phyloP scores from a whole-genome alignment of 441 rosid genomes.

The Cnidoscolus chayamansa region DNA sequence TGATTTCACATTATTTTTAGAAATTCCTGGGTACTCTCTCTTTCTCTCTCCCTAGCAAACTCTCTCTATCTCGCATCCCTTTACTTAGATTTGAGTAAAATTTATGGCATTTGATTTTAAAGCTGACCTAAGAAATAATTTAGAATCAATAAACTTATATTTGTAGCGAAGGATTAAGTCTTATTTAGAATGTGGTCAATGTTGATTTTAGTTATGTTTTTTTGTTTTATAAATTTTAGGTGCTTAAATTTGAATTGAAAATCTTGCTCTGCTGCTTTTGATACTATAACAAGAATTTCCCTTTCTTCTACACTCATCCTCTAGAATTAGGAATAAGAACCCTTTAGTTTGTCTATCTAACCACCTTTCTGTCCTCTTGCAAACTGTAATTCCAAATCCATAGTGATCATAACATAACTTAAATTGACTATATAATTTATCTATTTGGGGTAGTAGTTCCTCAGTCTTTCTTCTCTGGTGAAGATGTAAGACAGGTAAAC shows the following conservation, averaged over 20 bases:
- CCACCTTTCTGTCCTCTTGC: background rate
- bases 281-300: background rate
- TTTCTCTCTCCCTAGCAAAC: background rate
- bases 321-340: background rate
- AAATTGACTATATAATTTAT: background rate
- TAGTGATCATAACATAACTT: background rate
- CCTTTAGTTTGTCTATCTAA: background rate
- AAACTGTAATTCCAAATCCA: too few relatives aligned
- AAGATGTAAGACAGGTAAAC: constrained; percentile 93
- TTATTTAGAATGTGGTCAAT: background rate
- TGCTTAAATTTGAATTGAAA: background rate
- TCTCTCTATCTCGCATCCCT: background rate
- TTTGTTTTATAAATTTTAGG: background rate
- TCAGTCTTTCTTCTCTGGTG: constrained; percentile 28
- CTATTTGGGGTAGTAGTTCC: constrained; percentile 12
- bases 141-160: background rate
- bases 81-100: background rate
- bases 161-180: too few relatives aligned
- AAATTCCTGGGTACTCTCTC: constrained; percentile 70
- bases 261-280: background rate
- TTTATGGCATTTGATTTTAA: background rate
- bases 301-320: background rate
- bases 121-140: background rate
- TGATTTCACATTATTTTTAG: constrained; percentile 77
- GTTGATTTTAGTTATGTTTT: background rate